Evolutionary conservation across 371 early-diverging fungal species (phyloP).

Genomic region (Fennellomyces sp.): DNA sequence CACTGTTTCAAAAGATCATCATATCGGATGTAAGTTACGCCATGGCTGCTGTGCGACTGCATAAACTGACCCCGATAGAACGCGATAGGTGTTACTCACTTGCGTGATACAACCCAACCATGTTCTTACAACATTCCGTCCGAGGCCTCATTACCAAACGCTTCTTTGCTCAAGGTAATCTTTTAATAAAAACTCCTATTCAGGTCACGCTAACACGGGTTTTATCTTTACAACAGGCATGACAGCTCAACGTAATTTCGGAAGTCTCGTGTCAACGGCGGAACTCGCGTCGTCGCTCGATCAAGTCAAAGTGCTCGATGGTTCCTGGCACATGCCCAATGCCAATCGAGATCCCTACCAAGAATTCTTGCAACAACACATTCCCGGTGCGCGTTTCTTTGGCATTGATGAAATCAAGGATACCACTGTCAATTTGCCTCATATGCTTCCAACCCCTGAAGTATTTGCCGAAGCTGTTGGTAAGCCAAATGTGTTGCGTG

Average conservation of each 20-base stretch:
- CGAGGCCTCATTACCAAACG: neutral
- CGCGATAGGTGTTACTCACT: too few relatives aligned
- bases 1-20: too few relatives aligned
- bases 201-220: neutral
- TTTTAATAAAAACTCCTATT: neutral
- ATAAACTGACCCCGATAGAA: too few relatives aligned
- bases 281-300: constrained; percentile 30
- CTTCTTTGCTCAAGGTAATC: neutral
- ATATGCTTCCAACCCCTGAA: constrained; percentile 76
- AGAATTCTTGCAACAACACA: constrained; percentile 67
- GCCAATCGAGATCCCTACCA: constrained; percentile 64
- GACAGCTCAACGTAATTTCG: constrained; percentile 11
- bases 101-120: neutral
- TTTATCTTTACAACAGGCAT: neutral
- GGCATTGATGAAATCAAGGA: constrained; percentile 80
- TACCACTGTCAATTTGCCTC: constrained; percentile 65
- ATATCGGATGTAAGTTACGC: too few relatives aligned
- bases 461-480: constrained; percentile 67
- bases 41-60: too few relatives aligned
- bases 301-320: constrained; percentile 78
- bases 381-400: constrained; percentile 68
- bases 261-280: constrained; percentile 30
- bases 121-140: constrained; percentile 13
- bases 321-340: constrained; percentile 90
- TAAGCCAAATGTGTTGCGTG: constrained; percentile 9